Conservation (phyloP, 805 yeast genomes). For the Candida khao-thaluensis region DNA sequence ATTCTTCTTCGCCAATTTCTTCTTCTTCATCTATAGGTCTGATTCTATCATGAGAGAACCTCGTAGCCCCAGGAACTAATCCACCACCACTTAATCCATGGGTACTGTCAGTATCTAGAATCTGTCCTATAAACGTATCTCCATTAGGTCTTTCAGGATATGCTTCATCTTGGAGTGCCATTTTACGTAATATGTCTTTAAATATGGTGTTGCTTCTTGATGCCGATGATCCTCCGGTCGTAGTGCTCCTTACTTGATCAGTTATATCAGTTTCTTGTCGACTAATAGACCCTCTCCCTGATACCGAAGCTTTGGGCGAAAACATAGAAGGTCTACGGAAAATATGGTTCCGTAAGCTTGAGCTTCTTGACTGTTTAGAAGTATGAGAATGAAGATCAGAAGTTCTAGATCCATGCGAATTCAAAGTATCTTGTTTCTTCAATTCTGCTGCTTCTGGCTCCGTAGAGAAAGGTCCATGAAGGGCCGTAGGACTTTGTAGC, state of each 20-base stretch:
- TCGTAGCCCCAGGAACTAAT: conserved; percentile 39
- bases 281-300: no score
- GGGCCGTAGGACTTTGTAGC: conserved; percentile 1
- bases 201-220: conserved; percentile 18
- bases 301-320: conserved; percentile 3
- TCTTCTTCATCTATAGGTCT: conserved; percentile 29
- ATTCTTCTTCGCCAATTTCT: conserved; percentile 16
- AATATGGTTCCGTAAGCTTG: conserved; percentile 12
- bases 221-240: conserved; percentile 12
- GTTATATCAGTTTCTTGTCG: conserved; percentile 25
- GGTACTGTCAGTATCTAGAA: conserved; percentile 25
- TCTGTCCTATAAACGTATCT: conserved; percentile 41
- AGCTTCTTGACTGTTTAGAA: conserved; percentile 13
- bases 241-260: conserved; percentile 18
- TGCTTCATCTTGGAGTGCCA: conserved; percentile 34
- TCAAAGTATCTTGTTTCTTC: neutral
- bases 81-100: conserved; percentile 38
- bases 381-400: conserved; percentile 1
- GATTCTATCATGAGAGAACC: conserved; percentile 7
- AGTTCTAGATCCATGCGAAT: conserved; percentile 3
- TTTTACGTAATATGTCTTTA: conserved; percentile 34
- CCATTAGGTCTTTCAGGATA: conserved; percentile 23
- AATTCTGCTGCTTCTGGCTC: conserved; percentile 7
- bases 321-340: conserved; percentile 14
- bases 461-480: neutral